Evolutionary conservation across 2,329 filamentous ascomycete genomes (phyloP), one percentile per base, ranked within the genome.

Genomic region (Fragosphaeria purpurea): DNA sequence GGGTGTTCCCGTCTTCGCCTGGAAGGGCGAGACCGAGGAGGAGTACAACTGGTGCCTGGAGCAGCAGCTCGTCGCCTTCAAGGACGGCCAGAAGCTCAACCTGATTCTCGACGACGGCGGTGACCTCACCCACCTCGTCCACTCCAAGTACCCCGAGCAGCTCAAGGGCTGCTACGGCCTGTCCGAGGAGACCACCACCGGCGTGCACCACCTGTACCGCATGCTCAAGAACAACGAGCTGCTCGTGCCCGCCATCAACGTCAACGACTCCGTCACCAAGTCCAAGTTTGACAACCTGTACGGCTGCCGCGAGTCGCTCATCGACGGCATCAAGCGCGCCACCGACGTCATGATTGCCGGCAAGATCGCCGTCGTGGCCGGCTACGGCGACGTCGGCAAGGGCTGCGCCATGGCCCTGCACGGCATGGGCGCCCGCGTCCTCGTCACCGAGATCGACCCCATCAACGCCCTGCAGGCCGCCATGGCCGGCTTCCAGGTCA

Each of bases 251-350:
- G 80, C 91, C 73, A 88, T 97, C 84, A 98, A 98, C 74, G 91
- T 98, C 80, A 97, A 98, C 79, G 91, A 98, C 83, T 90, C 86
- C 54, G 91, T 98, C 69, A 98, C 93, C 74, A 98, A 97, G 85
- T 95, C 89, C 76, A 98, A 98, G 83, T 98, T 98, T 71, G 93
- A 97, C 83, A 98, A 98, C 85, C 77, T 97, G 60, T 98, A 97
- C 82, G 91, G 93, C 68, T 97, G 93, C 88, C 85, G 89, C 70
- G 93, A 97, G 79, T 96, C 91, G 58, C 86, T 98, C 64, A 84
- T 98, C 66, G 93, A 98, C 72, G 93, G 93, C 71, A 97, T 98
- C 84, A 98, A 97, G 87, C 91, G 91, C 77, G 91, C 93, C 64
- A 98, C 93, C 72, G 91, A 98, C 78, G 93, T 97, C 74, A 98